phyloP scores from a whole-genome alignment of 2,329 filamentous ascomycete species.

The Periconia digitata region DNA sequence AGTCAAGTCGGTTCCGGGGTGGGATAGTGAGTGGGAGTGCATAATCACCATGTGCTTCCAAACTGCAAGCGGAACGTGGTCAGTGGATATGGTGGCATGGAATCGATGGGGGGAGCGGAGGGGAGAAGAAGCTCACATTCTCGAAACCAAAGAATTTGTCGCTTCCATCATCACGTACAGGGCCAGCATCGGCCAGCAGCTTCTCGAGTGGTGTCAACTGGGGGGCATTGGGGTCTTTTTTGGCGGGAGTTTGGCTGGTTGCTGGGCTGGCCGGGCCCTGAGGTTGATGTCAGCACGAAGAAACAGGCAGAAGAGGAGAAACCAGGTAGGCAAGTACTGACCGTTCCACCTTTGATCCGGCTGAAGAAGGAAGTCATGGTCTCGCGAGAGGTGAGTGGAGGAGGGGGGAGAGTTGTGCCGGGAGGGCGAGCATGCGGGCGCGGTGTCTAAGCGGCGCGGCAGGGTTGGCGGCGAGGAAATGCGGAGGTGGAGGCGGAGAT shows the following conservation, averaged over 20 bases:
- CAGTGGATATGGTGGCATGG: slow-evolving; percentile 19
- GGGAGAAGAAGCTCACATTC: slow-evolving; percentile 84
- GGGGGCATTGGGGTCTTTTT: slow-evolving; percentile 62
- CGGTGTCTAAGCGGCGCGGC: slow-evolving; percentile 13
- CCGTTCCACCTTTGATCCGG: slow-evolving; percentile 53
- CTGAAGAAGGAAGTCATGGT: slow-evolving; percentile 58
- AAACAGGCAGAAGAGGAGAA: slow-evolving; percentile 3
- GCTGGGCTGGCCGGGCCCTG: slow-evolving; percentile 53
- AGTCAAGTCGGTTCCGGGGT: background rate
- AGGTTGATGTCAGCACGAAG: slow-evolving; percentile 15
- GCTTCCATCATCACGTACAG: slow-evolving; percentile 81
- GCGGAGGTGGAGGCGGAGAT: background rate
- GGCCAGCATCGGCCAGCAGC: slow-evolving; percentile 82
- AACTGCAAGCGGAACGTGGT: slow-evolving; percentile 61
- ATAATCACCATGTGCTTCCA: slow-evolving; percentile 89
- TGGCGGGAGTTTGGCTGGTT: slow-evolving; percentile 51
- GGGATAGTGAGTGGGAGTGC: background rate
- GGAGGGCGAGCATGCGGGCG: slow-evolving; percentile 15
- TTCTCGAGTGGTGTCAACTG: slow-evolving; percentile 65
- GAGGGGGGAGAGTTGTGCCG: slow-evolving; percentile 12
- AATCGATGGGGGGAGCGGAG: slow-evolving; percentile 8
- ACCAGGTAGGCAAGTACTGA: slow-evolving; percentile 32
- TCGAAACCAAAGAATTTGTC: slow-evolving; percentile 99
- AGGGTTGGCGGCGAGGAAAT: slow-evolving; percentile 5
- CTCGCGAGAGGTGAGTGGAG: slow-evolving; percentile 12